These are phyloP conservation scores for Penicillium atrosanguineum DNA, from an alignment of 495 filamentous ascomycete genomes.

Conservation along the genomic window DNA sequence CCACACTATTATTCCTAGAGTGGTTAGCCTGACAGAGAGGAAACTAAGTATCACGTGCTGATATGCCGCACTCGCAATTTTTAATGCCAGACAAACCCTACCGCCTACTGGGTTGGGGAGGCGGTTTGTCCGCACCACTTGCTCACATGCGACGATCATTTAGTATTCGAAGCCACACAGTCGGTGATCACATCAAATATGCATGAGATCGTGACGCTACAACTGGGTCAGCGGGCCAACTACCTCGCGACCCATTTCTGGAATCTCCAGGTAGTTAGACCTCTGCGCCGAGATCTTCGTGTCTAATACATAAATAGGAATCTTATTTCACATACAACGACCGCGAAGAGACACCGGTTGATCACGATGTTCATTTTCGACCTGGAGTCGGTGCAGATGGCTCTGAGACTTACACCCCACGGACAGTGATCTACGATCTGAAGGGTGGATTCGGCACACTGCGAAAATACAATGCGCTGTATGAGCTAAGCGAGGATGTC, in stretches of 20 bases:
- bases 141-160: background rate
- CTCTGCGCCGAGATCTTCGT: background rate
- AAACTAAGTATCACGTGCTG: conserved; percentile 17
- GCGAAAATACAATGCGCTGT: conserved; percentile 82
- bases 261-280: conserved; percentile 74
- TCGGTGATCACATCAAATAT: conserved; percentile 44
- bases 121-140: background rate
- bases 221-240: conserved; percentile 90
- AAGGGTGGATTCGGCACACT: conserved; percentile 90
- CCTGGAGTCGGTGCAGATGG: conserved; percentile 76
- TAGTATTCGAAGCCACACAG: background rate
- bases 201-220: conserved; percentile 94
- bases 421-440: conserved; percentile 91
- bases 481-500: conserved; percentile 63
- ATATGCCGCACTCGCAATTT: background rate
- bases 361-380: conserved; percentile 92
- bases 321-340: conserved; percentile 93
- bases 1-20: conserved; percentile 11
- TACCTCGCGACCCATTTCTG: conserved; percentile 97
- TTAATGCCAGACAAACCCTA: background rate
- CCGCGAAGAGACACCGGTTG: conserved; percentile 64
- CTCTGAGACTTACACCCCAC: conserved; percentile 86
- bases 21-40: conserved; percentile 3
- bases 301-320: conserved; percentile 54
- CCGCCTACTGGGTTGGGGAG: background rate